phyloP scores from a whole-genome alignment of 805 yeast genomes.

The Cyberlindnera bimundalis region DNA sequence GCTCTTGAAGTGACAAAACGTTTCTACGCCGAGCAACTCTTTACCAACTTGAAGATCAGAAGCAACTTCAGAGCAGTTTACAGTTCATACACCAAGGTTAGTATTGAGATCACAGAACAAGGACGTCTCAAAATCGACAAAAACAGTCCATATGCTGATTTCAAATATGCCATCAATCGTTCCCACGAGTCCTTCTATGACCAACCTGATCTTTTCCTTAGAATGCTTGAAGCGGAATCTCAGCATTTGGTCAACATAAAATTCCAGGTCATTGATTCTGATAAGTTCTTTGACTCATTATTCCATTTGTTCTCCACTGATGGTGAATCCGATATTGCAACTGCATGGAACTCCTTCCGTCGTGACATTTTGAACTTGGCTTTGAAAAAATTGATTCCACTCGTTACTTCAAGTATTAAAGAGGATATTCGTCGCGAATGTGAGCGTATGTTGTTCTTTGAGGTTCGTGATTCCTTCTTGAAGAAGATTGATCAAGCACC shows the following conservation, averaged over 20 bases:
- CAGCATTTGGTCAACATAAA: constrained; percentile 68
- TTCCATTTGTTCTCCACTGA: constrained; percentile 64
- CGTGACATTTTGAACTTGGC: constrained; percentile 63
- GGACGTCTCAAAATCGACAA: constrained; percentile 75
- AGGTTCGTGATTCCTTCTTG: constrained; percentile 67
- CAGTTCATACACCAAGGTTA: constrained; percentile 61
- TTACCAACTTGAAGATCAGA: constrained; percentile 77
- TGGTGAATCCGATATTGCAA: constrained; percentile 70
- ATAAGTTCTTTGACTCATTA: constrained; percentile 41
- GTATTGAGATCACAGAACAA: constrained; percentile 78
- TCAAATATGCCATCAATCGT: constrained; percentile 86
- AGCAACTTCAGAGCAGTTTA: constrained; percentile 62
- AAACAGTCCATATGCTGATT: constrained; percentile 78
- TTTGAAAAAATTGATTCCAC: constrained; percentile 60
- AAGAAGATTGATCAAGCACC: constrained; percentile 90
- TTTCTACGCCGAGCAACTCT: constrained; percentile 74
- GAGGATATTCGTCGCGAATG: constrained; percentile 78
- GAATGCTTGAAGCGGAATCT: constrained; percentile 90
- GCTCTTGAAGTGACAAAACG: constrained; percentile 73
- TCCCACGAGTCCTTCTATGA: constrained; percentile 68
- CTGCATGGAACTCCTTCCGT: constrained; percentile 79
- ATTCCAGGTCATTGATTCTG: constrained; percentile 43
- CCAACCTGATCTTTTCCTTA: constrained; percentile 76
- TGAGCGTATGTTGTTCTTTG: constrained; percentile 62
- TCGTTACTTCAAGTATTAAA: constrained; percentile 71